Evolutionary conservation across 805 yeast species (phyloP).

Genomic region (Cephaloascus albidus): DNA sequence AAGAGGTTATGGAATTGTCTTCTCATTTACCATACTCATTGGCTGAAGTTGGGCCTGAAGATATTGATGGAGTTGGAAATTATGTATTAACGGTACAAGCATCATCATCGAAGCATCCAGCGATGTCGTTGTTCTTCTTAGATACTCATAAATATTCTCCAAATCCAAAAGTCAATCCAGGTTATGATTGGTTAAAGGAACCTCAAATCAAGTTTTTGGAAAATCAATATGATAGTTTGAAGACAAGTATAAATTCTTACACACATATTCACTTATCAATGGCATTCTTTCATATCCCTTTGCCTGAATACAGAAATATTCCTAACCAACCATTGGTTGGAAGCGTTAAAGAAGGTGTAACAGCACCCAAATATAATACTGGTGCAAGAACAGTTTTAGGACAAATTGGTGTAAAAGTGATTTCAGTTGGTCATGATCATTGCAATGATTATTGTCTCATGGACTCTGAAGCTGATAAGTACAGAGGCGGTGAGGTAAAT

Average conservation of each 20-base stretch:
- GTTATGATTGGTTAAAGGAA: constrained; percentile 81
- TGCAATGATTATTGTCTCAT: constrained; percentile 83
- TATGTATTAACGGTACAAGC: constrained; percentile 48
- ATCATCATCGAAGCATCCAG: constrained; percentile 22
- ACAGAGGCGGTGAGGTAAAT: constrained; percentile 14
- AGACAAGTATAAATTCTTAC: constrained; percentile 19
- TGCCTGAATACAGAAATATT: constrained; percentile 68
- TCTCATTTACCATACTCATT: constrained; percentile 59
- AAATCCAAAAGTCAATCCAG: constrained; percentile 57
- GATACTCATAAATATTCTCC: constrained; percentile 78
- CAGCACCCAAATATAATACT: constrained; percentile 68
- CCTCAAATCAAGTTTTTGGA: constrained; percentile 54
- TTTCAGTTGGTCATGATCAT: constrained; percentile 91
- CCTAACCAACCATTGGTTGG: constrained; percentile 47
- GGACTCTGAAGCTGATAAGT: constrained; percentile 28
- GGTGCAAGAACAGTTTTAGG: constrained; percentile 53
- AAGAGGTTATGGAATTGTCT: constrained; percentile 49
- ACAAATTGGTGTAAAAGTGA: constrained; percentile 63
- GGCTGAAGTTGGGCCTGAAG: constrained; percentile 53
- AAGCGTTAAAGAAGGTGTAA: constrained; percentile 55
- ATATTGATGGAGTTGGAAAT: constrained; percentile 78
- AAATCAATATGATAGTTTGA: constrained; percentile 16
- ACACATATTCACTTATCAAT: constrained; percentile 47
- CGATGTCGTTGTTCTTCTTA: constrained; percentile 59
- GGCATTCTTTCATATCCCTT: constrained; percentile 93